A percentile compares a stretch with the other conserved stretches of the same genome.
phyloP scores from a whole-genome alignment of 2,329 filamentous ascomycete species.

The Fusarium mundagurra region DNA sequence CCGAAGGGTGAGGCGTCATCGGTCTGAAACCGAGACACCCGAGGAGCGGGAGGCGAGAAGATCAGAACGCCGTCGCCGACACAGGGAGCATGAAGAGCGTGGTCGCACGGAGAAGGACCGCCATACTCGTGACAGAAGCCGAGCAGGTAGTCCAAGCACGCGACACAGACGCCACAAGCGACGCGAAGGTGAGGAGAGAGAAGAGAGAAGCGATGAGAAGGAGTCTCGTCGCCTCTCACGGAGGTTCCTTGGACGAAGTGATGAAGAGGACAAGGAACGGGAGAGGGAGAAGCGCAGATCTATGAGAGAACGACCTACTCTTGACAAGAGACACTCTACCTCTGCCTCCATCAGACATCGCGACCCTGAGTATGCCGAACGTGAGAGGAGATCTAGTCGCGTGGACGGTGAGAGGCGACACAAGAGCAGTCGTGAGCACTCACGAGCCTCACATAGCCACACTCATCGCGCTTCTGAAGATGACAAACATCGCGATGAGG shows the following conservation, averaged over 20 bases:
- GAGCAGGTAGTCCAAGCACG: conserved; percentile 4
- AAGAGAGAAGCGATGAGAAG: conserved; percentile 1
- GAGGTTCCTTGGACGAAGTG: not conserved
- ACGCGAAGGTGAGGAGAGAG: conserved; percentile 14
- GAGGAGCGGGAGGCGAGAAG: conserved; percentile 20
- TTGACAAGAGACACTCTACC: conserved; percentile 18
- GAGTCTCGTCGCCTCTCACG: conserved; percentile 18
- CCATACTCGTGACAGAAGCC: conserved; percentile 14
- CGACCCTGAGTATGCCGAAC: not conserved
- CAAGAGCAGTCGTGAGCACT: conserved; percentile 12
- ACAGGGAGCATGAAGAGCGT: conserved; percentile 16
- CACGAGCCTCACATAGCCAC: not conserved
- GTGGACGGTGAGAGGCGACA: not conserved
- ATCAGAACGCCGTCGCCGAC: conserved; percentile 19
- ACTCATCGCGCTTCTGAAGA: not conserved
- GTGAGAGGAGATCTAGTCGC: not conserved
- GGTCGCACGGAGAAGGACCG: conserved; percentile 7
- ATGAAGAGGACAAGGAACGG: conserved; percentile 6
- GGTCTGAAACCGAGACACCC: conserved; percentile 2
- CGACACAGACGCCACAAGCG: conserved; percentile 13
- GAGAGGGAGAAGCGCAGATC: conserved; percentile 6
- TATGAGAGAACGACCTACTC: conserved; percentile 5
- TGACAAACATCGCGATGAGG: not conserved
- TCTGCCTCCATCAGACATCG: conserved; percentile 16
- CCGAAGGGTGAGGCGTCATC: conserved; percentile 6